A percentile compares a stretch with the other conserved stretches of the same genome.
These are phyloP conservation scores for Monosporascus sp. DNA, from an alignment of 2,329 filamentous ascomycete species.

Conservation along the genomic window DNA sequence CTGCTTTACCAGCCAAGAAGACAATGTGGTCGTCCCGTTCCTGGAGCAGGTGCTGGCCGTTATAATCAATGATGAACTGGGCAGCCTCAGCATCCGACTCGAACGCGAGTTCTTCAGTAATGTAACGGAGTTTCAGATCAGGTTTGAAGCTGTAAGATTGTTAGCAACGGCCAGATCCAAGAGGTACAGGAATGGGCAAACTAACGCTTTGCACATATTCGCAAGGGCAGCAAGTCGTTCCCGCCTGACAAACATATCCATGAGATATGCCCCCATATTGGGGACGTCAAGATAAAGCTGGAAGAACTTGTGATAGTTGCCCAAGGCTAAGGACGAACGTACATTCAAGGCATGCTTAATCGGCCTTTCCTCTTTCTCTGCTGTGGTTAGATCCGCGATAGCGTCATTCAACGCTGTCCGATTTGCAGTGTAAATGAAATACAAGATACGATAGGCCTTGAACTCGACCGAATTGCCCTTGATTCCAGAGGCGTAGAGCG, in stretches of 20 bases:
- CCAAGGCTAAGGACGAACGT: slow-evolving; percentile 83
- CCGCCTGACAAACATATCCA: slow-evolving; percentile 97
- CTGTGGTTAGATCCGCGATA: slow-evolving; percentile 95
- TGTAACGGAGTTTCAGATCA: slow-evolving; percentile 80
- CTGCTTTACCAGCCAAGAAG: slow-evolving; percentile 70
- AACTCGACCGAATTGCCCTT: slow-evolving; percentile 92
- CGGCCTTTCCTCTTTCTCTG: slow-evolving; percentile 81
- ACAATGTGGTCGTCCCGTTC: slow-evolving; percentile 69
- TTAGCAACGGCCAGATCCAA: slow-evolving; percentile 38
- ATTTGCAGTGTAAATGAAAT: slow-evolving; percentile 99
- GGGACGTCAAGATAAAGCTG: slow-evolving; percentile 89
- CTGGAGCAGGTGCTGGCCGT: slow-evolving; percentile 70
- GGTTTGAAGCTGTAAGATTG: slow-evolving; percentile 71
- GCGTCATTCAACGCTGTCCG: slow-evolving; percentile 97
- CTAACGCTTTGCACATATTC: slow-evolving; percentile 93
- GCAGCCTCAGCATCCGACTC: slow-evolving; percentile 86
- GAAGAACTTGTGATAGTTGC: slow-evolving; percentile 98
- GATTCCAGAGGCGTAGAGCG: slow-evolving; percentile 79
- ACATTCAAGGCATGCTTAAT: slow-evolving; percentile 91
- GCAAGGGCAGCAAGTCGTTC: slow-evolving; percentile 87
- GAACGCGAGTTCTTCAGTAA: slow-evolving; percentile 94
- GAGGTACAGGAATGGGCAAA: slow-evolving; percentile 18
- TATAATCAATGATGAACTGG: slow-evolving; percentile 81
- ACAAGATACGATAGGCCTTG: slow-evolving; percentile 98
- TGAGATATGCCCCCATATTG: slow-evolving; percentile 95